Percentiles rank a stretch among this genome's conserved stretches.
These are phyloP conservation scores for Dactylonectria estremocensis DNA, from an alignment of 2,329 filamentous ascomycete species.

Conservation along the genomic window DNA sequence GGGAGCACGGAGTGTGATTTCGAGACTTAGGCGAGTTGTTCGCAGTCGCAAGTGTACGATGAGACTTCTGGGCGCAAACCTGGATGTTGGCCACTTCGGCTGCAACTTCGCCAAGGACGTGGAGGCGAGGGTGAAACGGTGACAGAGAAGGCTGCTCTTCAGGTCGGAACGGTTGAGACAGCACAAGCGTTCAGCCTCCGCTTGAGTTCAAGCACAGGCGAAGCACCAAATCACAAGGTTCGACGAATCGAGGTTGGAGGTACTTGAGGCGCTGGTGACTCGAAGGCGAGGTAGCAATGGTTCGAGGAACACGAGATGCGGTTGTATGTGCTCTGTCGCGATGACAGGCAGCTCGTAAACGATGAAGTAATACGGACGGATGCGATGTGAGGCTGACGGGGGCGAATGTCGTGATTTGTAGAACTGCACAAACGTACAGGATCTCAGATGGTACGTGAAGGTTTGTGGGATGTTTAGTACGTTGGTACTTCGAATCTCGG, in stretches of 20 bases:
- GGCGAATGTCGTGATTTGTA: background rate
- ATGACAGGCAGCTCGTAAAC: slow-evolving; percentile 17
- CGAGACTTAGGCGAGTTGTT: slow-evolving; percentile 8
- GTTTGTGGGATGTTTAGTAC: background rate
- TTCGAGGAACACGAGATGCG: background rate
- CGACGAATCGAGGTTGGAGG: slow-evolving; percentile 2
- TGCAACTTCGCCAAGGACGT: background rate
- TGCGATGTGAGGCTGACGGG: slow-evolving; percentile 26
- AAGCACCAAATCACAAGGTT: slow-evolving; percentile 4
- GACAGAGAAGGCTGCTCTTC: background rate
- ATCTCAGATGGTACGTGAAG: background rate
- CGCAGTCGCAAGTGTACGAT: slow-evolving; percentile 4
- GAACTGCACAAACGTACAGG: background rate
- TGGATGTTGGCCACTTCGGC: background rate
- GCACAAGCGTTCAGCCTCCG: background rate
- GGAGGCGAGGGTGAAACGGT: slow-evolving; percentile 2
- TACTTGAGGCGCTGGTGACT: background rate
- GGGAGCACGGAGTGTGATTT: background rate
- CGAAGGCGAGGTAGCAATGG: slow-evolving; percentile 3
- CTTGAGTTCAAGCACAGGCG: slow-evolving; percentile 4
- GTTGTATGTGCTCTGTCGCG: slow-evolving; percentile 16
- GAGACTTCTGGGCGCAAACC: background rate
- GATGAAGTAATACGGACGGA: slow-evolving; percentile 10
- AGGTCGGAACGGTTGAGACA: slow-evolving; percentile 4
- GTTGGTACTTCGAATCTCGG: slow-evolving; percentile 20